Conservation (phyloP, 805 yeast species). For the Suhomyces faveliae region DNA sequence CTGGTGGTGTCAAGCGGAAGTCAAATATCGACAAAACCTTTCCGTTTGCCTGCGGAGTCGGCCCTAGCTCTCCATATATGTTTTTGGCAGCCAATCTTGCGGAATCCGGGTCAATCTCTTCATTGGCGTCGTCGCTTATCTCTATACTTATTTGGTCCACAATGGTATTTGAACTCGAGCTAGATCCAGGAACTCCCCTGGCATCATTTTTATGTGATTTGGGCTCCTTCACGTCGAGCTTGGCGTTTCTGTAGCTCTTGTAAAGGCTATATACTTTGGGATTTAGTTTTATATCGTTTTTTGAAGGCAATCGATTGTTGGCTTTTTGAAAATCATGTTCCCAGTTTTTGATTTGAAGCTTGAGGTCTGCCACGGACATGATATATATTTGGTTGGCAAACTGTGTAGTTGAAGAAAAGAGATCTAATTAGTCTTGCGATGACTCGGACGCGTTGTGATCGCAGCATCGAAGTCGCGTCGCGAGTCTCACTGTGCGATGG, state of each 20-base stretch:
- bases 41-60: slow-evolving; percentile 85
- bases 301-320: slow-evolving; percentile 31
- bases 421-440: not conserved
- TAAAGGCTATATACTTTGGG: slow-evolving; percentile 29
- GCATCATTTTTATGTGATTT: not conserved
- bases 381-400: not conserved
- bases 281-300: slow-evolving; percentile 34
- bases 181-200: not conserved
- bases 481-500: not conserved
- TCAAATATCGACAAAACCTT: slow-evolving; percentile 74
- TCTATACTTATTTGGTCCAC: not conserved
- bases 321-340: slow-evolving; percentile 32
- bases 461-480: not conserved
- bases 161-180: not conserved
- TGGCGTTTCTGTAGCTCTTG: slow-evolving; percentile 26
- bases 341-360: slow-evolving; percentile 38
- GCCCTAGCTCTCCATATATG: slow-evolving; percentile 55
- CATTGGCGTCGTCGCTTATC: not conserved
- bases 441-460: not conserved
- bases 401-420: not conserved
- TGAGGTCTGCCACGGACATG: slow-evolving; percentile 15
- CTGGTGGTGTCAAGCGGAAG: slow-evolving; percentile 43
- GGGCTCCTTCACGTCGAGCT: slow-evolving; percentile 5
- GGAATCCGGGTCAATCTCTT: not conserved
- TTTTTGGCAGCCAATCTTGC: slow-evolving; percentile 9